Evolutionary conservation across 1,139 yeast genomes (phyloP).

Genomic region (Yamadazyma jaroonii): DNA sequence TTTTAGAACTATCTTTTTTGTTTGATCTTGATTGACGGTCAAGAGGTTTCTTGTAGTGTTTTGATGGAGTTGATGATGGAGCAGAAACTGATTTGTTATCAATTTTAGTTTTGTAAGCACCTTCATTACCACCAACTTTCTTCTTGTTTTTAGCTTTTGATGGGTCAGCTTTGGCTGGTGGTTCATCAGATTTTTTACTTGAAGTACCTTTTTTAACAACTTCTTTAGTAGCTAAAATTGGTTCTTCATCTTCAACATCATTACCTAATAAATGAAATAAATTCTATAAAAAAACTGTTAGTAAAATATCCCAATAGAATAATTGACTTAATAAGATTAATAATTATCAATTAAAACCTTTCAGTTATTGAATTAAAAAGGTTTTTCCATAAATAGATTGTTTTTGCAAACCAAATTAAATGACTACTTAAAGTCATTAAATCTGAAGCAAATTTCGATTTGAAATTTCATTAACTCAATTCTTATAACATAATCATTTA

Average conservation of each 20-base stretch:
- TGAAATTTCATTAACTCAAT: not conserved
- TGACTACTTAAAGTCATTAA: too few relatives aligned
- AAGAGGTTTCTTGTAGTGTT: conserved; percentile 61
- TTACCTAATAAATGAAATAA: conserved; percentile 56
- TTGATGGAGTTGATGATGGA: conserved; percentile 50
- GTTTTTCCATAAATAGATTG: not conserved
- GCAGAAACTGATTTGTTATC: conserved; percentile 71
- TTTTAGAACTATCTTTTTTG: conserved; percentile 82
- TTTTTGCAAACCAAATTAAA: not conserved
- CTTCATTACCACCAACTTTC: conserved; percentile 82
- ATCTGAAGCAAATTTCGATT: too few relatives aligned
- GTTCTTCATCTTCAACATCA: conserved; percentile 78
- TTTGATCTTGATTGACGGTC: conserved; percentile 87
- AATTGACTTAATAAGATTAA: not conserved
- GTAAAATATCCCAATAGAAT: not conserved
- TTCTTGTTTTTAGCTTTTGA: conserved; percentile 76
- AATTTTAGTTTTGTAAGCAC: conserved; percentile 73
- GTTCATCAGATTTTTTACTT: conserved; percentile 82
- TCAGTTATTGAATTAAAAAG: not conserved
- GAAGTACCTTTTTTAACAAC: conserved; percentile 80
- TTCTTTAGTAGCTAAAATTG: conserved; percentile 56
- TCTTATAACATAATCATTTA: conserved; percentile 9
- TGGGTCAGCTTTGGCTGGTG: conserved; percentile 82
- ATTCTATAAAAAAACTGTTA: conserved; percentile 32
- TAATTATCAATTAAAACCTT: not conserved